These are phyloP conservation scores for Anastatica hierochuntica DNA, from an alignment of 345 rosid species.

Conservation along the genomic window DNA sequence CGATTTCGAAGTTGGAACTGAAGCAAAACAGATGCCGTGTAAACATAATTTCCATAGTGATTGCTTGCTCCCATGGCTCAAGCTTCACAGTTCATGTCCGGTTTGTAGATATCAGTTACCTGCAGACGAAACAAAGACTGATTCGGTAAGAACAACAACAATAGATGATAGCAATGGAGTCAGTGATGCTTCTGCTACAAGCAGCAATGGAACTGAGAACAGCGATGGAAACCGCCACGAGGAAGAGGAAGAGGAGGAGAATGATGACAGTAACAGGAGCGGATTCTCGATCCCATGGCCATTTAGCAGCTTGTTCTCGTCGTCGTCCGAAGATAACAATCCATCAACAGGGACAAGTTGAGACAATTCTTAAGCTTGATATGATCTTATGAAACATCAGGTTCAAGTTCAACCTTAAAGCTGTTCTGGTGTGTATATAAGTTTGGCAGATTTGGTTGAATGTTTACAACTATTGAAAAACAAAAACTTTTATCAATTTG, in stretches of 20 bases:
- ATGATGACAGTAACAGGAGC: not conserved
- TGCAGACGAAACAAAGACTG: constrained; percentile 49
- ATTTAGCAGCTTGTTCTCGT: constrained; percentile 16
- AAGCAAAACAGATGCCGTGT: too few relatives aligned
- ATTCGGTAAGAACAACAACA: constrained; percentile 37
- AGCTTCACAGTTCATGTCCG: constrained; percentile 90
- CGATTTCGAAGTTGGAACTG: constrained; percentile 50
- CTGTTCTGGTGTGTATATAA: too few relatives aligned
- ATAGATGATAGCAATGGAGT: constrained; percentile 21
- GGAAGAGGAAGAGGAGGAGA: too few relatives aligned
- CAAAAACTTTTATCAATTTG: too few relatives aligned
- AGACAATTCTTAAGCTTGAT: too few relatives aligned
- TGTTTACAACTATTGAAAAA: too few relatives aligned
- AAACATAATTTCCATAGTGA: constrained; percentile 52
- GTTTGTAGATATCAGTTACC: constrained; percentile 77
- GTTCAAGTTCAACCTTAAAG: too few relatives aligned
- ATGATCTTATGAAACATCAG: too few relatives aligned
- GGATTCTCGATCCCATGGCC: constrained; percentile 22
- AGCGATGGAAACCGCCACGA: too few relatives aligned
- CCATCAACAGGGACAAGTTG: too few relatives aligned
- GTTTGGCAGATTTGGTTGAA: too few relatives aligned
- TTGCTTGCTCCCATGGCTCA: constrained; percentile 80
- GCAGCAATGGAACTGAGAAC: constrained; percentile 7
- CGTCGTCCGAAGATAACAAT: constrained; percentile 15
- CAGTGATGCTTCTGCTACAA: constrained; percentile 12